A percentile compares a stretch with the other conserved stretches of the same genome.
Conservation (phyloP, 225 moss, liverwort and hornwort genomes). For the Takakia lepidozioides region DNA sequence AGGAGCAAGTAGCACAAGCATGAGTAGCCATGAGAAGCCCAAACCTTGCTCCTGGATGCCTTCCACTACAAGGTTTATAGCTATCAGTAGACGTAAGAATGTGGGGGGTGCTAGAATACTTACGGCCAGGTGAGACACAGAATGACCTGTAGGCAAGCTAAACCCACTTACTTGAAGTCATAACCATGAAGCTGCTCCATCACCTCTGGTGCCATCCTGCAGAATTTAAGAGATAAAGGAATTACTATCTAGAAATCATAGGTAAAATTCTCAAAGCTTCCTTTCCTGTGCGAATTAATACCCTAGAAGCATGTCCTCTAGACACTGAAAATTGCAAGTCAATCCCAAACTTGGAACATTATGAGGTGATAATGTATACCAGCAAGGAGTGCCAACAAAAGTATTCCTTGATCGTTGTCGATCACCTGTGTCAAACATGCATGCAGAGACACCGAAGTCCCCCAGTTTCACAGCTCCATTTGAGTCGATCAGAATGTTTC, state of each 20-base stretch:
- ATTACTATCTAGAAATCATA: no score
- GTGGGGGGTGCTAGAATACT: no score
- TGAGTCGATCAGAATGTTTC: constrained; percentile 74
- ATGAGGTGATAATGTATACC: constrained; percentile 34
- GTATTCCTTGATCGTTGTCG: constrained; percentile 75
- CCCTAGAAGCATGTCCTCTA: no score
- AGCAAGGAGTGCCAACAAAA: constrained; percentile 75
- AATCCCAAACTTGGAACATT: neutral
- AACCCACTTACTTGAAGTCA: constrained; percentile 39
- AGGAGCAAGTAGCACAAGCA: no score
- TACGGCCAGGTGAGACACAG: no score
- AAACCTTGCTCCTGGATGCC: no score
- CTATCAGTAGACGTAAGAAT: no score
- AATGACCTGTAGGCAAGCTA: no score
- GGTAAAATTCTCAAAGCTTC: no score
- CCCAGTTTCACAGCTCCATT: constrained; percentile 77
- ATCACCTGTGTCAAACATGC: constrained; percentile 82
- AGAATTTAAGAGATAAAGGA: neutral
- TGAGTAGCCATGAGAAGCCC: no score
- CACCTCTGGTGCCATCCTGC: constrained; percentile 52
- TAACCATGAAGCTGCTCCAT: constrained; percentile 63
- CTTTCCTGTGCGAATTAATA: no score
- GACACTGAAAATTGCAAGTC: neutral
- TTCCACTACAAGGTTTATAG: no score
- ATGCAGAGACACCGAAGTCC: constrained; percentile 69